phyloP scores from a whole-genome alignment of 371 early-diverging fungal genomes.

The Cladochytrium tenue region DNA sequence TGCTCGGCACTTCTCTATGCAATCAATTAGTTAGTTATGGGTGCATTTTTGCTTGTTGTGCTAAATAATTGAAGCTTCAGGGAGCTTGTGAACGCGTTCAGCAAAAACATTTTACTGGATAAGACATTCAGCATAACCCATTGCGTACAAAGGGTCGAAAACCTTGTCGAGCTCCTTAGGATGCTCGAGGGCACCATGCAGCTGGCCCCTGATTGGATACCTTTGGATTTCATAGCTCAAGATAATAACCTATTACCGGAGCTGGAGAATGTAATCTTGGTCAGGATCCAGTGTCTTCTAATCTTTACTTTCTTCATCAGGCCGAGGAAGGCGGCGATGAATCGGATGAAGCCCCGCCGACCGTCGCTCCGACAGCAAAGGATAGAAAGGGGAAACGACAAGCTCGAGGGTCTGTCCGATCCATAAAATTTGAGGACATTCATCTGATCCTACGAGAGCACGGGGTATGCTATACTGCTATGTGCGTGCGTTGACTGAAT shows the following conservation, averaged over 20 bases:
- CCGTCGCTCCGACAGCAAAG: neutral
- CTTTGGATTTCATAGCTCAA: constrained; percentile 11
- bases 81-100: constrained; percentile 20
- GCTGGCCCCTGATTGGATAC: constrained; percentile 14
- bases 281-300: too few species aligned
- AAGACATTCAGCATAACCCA: neutral
- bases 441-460: neutral
- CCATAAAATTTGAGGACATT: neutral
- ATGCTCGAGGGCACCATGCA: constrained; percentile 3
- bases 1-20: constrained; percentile 19
- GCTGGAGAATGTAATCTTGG: too few species aligned
- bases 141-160: constrained; percentile 4
- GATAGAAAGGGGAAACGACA: neutral
- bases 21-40: constrained; percentile 16
- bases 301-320: too few species aligned
- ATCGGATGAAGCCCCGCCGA: too few species aligned
- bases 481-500: neutral
- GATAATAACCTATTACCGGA: too few species aligned
- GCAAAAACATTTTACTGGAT: constrained; percentile 3
- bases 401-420: neutral
- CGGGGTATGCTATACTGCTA: neutral
- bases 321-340: too few species aligned
- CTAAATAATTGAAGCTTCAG: constrained; percentile 5
- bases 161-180: constrained; percentile 6
- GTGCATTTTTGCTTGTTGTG: neutral